Evolutionary conservation across 495 filamentous ascomycete genomes (phyloP), one percentile per base, ranked within the genome.

Genomic region (Margaritispora aquatica): DNA sequence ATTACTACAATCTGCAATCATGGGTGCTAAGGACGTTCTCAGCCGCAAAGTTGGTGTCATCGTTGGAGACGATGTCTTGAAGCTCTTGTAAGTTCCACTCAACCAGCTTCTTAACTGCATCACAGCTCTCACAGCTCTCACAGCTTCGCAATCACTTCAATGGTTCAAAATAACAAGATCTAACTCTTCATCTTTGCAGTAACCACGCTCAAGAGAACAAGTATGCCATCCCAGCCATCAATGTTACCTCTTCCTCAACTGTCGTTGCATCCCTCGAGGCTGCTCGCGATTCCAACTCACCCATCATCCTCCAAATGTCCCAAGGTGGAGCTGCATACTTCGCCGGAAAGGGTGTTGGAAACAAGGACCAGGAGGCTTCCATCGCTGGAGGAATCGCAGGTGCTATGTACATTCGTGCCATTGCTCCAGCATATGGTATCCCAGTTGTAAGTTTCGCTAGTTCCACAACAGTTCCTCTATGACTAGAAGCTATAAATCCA

Each of bases 251-350:
- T 50, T 92, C 88, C 53, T 94, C 88, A 62, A 96, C 92, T 51
- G 90, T 88, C 51, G 85, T 96, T 61, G 85, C 91, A 65, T 76
- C 88, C 21, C 88, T 97, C 55, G 94, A 99, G 77, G 95, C 95
- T 64, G 94, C 94, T 58, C 84, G 90, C 60, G 94, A 97, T 70
- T 74, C 82, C 66, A 93, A 91, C 68, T 80, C 88, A 50, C 92
- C 93, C 52, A 84, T 97, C 75, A 88, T 96, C 71, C 84, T 96
- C 58, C 92, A 97, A 77, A 77, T 90, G 65, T 93, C 89, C 67
- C 89, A 97, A 75, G 93, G 94, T 68, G 94, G 94, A 74, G 88
- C 92, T 36, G 92, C 91, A 63, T 96, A 87, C 84, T 97, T 96
- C 72, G 87, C 87, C 67, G 93, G 92, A 73, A 96, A 96, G 84